phyloP scores from a whole-genome alignment of 2,329 filamentous ascomycete species.

The Mariannaea sp. region DNA sequence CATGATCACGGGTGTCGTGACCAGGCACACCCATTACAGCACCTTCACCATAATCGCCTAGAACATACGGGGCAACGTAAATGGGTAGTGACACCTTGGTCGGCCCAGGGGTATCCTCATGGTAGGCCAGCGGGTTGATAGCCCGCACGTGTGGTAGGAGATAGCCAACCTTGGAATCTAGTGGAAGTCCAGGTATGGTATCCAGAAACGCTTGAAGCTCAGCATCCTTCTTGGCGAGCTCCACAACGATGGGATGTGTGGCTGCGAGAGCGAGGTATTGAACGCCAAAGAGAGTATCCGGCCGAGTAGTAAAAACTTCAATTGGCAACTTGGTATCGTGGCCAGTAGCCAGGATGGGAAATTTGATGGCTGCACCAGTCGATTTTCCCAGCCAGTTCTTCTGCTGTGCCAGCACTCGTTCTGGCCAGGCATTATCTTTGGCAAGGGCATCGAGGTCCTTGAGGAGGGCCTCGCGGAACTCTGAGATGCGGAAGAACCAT shows the following conservation, averaged over 20 bases:
- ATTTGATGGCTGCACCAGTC: slow-evolving; percentile 72
- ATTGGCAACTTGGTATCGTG: slow-evolving; percentile 54
- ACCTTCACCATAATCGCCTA: slow-evolving; percentile 83
- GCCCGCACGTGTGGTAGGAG: slow-evolving; percentile 64
- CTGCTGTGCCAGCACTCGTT: slow-evolving; percentile 82
- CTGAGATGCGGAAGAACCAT: slow-evolving; percentile 88
- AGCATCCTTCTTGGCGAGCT: slow-evolving; percentile 62
- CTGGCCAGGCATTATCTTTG: slow-evolving; percentile 73
- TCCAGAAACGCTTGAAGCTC: slow-evolving; percentile 72
- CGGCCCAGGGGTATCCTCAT: slow-evolving; percentile 54
- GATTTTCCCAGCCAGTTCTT: slow-evolving; percentile 88
- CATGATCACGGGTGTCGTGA: slow-evolving; percentile 78
- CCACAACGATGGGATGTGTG: slow-evolving; percentile 69
- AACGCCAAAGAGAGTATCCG: slow-evolving; percentile 85
- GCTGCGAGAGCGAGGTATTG: slow-evolving; percentile 83
- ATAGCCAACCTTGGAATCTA: slow-evolving; percentile 70
- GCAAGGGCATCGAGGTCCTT: slow-evolving; percentile 71
- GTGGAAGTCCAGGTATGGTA: slow-evolving; percentile 59
- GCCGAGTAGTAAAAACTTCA: slow-evolving; percentile 81
- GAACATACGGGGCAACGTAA: slow-evolving; percentile 82
- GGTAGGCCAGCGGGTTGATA: slow-evolving; percentile 67
- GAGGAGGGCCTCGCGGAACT: slow-evolving; percentile 74
- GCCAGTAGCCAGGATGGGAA: slow-evolving; percentile 59
- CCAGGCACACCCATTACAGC: slow-evolving; percentile 92
- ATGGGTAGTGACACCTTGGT: slow-evolving; percentile 68